Percentiles rank a stretch among this genome's conserved stretches.
Evolutionary conservation across 306 rosid species (phyloP).

Genomic region (Ormosia semicastrata): DNA sequence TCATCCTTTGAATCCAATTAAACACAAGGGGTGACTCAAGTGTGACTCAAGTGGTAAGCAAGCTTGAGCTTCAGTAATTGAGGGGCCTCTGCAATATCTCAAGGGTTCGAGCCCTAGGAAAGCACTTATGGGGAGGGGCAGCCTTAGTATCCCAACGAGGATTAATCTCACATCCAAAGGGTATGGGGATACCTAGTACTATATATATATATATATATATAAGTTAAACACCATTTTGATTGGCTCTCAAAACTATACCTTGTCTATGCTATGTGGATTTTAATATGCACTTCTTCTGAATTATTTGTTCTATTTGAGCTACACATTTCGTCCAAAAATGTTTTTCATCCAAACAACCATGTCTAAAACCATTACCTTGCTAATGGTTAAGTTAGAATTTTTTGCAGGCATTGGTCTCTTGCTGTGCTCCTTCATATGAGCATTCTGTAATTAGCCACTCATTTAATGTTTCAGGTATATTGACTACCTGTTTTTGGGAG

Average conservation of each 20-base stretch:
- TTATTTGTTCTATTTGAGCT: conserved; percentile 17
- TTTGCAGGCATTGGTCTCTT: background rate
- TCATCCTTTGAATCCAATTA: background rate
- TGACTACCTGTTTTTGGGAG: conserved; percentile 98
- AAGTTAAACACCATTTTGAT: background rate
- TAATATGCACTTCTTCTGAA: background rate
- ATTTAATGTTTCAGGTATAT: conserved; percentile 70
- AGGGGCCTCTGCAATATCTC: too few species aligned
- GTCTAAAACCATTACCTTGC: conserved; percentile 4
- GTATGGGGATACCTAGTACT: too few species aligned
- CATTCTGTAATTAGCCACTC: conserved; percentile 23
- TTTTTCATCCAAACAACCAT: background rate
- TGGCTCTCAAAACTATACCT: background rate
- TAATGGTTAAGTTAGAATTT: conserved; percentile 19
- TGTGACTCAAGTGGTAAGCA: background rate
- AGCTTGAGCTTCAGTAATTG: background rate
- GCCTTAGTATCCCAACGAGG: background rate
- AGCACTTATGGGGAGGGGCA: background rate
- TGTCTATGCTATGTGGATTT: background rate
- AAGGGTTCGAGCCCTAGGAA: background rate
- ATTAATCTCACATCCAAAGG: too few species aligned
- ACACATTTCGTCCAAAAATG: background rate
- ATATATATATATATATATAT: too few species aligned
- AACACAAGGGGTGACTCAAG: background rate
- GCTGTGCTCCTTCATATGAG: conserved; percentile 19